These are phyloP conservation scores for Sporothrix schenckii DNA, from an alignment of 2,329 filamentous ascomycete species.

Conservation along the genomic window DNA sequence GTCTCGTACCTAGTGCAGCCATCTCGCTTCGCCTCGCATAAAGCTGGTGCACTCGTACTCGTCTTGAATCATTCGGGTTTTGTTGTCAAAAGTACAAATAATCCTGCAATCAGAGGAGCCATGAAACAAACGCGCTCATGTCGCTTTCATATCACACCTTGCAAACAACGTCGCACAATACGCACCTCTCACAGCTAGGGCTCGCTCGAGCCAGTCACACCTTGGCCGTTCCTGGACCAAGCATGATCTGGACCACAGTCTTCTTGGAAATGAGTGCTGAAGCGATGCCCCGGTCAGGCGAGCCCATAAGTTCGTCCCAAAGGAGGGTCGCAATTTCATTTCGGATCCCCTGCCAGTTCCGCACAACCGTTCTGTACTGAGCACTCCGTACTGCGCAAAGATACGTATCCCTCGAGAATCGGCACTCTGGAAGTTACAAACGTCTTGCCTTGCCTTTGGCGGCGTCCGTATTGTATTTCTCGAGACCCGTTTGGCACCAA, in stretches of 20 bases:
- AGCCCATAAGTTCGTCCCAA: conserved; percentile 7
- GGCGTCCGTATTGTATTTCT: conserved; percentile 25
- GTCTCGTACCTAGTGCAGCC: background rate
- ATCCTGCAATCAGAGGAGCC: background rate
- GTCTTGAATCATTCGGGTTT: background rate
- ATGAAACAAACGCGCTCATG: conserved; percentile 17
- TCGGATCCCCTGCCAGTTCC: conserved; percentile 20
- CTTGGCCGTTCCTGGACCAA: background rate
- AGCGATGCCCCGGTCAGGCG: background rate
- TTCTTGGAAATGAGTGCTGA: background rate
- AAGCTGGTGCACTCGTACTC: background rate
- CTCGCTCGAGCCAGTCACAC: background rate
- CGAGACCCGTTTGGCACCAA: conserved; percentile 14
- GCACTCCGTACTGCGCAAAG: background rate
- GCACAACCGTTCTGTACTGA: conserved; percentile 14
- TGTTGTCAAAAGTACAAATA: background rate
- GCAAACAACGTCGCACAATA: background rate
- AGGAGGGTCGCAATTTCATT: conserved; percentile 28
- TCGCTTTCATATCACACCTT: conserved; percentile 1
- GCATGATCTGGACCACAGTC: background rate
- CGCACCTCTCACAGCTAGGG: background rate
- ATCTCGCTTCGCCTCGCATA: background rate
- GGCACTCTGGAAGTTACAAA: conserved; percentile 14
- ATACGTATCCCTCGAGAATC: conserved; percentile 1
- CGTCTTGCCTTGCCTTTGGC: background rate